Evolutionary conservation across 176 grass and related monocot genomes (phyloP), one percentile per base, ranked within the genome.

Genomic region (Zea luxurians): DNA sequence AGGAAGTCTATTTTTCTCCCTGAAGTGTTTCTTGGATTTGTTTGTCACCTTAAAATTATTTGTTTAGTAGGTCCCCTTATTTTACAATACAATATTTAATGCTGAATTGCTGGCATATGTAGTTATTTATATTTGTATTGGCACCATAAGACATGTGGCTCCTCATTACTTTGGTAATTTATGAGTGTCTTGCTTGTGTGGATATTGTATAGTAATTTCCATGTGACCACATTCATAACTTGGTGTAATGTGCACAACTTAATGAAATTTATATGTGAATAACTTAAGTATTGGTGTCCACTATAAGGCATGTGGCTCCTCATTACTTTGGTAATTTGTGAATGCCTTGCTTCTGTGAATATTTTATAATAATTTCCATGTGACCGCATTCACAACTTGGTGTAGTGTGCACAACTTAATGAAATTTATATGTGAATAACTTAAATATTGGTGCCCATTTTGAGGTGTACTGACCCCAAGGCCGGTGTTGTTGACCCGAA

Each of bases 111-210:
- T 35, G 66, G 13, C 3, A 18, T 61, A 48, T 41, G 64, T 16
- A 58, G 49, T 18, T 37, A 12, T 66, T 71, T 27, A 27, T 34
- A 20, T 27, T 64, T 9, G 40, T 38, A 11, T 69, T 20, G 52
- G n/a, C 15, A 53, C 34, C 65, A 76, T 47, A 5, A 6, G 50
- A 35, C 73, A 76, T 40, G 1, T 4, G 5, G 9, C 57, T 64
- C 48, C 40, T 58, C 47, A 11, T 66, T 78, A 74, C 13, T 36
- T 48, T 42, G 53, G 2, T 67, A 64, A 73, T 8, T 53, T 82
- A 1, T 71, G 37, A 72, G 49, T 15, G 48, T 4, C 10, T 20
- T 77, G 13, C 3, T 16, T 45, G 2, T 20, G 3, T 45, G 3
- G 5, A 20, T 20, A 55, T 81, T 64, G 42, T 11, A 5, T 10